phyloP scores from a whole-genome alignment of 768 basidiomycete species.

The Sarcomyxa edulis region DNA sequence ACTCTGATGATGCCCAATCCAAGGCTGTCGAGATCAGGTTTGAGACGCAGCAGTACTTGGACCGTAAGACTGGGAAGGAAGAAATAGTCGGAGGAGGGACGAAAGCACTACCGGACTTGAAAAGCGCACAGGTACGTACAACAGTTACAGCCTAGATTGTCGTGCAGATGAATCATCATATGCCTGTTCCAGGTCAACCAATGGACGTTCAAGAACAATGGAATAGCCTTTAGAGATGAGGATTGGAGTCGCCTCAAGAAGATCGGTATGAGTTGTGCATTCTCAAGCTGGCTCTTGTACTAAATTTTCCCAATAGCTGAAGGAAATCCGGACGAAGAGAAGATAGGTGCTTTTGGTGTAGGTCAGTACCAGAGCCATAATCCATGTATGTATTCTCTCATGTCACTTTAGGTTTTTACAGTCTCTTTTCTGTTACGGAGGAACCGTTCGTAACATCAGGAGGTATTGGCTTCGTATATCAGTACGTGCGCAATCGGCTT shows the following conservation, averaged over 20 bases:
- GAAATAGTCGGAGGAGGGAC: slow-evolving; percentile 6
- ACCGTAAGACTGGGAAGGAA: slow-evolving; percentile 17
- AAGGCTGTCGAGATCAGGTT: slow-evolving; percentile 75
- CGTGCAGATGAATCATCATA: too few relatives aligned
- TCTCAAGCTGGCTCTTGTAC: not conserved
- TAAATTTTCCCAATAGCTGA: slow-evolving; percentile 49
- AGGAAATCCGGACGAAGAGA: slow-evolving; percentile 91
- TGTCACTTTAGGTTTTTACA: slow-evolving; percentile 55
- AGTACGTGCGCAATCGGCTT: slow-evolving; percentile 17
- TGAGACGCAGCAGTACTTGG: slow-evolving; percentile 52
- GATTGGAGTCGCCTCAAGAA: slow-evolving; percentile 90
- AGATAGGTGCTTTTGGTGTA: slow-evolving; percentile 95
- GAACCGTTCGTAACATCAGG: slow-evolving; percentile 81
- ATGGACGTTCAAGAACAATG: slow-evolving; percentile 89
- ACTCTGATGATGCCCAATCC: slow-evolving; percentile 88
- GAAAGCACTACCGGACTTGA: slow-evolving; percentile 52
- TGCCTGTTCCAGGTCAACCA: slow-evolving; percentile 50
- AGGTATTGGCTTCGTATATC: slow-evolving; percentile 35
- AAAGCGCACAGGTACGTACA: slow-evolving; percentile 54
- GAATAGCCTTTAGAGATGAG: slow-evolving; percentile 72
- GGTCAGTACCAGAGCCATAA: slow-evolving; percentile 31
- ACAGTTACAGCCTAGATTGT: too few relatives aligned
- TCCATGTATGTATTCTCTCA: not conserved
- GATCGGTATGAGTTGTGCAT: slow-evolving; percentile 50
- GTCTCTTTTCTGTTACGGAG: slow-evolving; percentile 78